phyloP scores from a whole-genome alignment of 345 rosid genomes.

The Eutrema heterophyllum region DNA sequence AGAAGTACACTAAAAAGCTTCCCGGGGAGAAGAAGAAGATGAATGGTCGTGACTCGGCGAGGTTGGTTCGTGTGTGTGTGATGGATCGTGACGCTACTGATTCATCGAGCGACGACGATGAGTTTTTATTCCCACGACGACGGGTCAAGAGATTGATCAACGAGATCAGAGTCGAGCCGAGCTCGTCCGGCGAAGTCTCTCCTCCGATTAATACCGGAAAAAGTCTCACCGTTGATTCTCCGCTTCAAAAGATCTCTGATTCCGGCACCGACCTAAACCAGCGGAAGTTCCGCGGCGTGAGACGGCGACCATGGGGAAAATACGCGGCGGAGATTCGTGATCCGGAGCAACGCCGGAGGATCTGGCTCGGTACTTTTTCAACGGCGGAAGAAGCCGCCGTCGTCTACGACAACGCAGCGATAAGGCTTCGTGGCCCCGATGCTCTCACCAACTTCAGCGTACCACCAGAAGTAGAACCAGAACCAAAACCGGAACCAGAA shows the following conservation, averaged over 20 bases:
- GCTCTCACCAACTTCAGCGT: conserved; percentile 74
- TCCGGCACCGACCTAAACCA: conserved; percentile 10
- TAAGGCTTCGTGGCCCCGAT: conserved; percentile 77
- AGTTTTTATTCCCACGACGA: conserved; percentile 32
- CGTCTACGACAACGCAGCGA: conserved; percentile 90
- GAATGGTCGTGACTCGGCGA: conserved; percentile 18
- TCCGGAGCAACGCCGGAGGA: conserved; percentile 67
- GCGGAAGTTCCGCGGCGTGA: conserved; percentile 79
- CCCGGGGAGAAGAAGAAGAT: neutral
- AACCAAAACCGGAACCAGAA: neutral
- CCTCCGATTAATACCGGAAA: neutral
- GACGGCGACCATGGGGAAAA: conserved; percentile 96
- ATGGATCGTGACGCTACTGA: conserved; percentile 86
- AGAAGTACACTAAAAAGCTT: conserved; percentile 38
- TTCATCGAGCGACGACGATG: conserved; percentile 68
- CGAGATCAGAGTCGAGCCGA: conserved; percentile 62
- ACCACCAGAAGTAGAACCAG: conserved; percentile 25
- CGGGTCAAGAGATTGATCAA: conserved; percentile 65
- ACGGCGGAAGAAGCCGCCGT: conserved; percentile 97
- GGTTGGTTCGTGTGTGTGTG: conserved; percentile 53
- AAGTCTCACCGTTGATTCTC: neutral
- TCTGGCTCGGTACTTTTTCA: conserved; percentile 90
- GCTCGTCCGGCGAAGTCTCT: conserved; percentile 11
- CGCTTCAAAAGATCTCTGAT: conserved; percentile 10
- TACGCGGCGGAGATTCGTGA: conserved; percentile 99